phyloP scores from a whole-genome alignment of 441 rosid species.

The Gossypium aridum region DNA sequence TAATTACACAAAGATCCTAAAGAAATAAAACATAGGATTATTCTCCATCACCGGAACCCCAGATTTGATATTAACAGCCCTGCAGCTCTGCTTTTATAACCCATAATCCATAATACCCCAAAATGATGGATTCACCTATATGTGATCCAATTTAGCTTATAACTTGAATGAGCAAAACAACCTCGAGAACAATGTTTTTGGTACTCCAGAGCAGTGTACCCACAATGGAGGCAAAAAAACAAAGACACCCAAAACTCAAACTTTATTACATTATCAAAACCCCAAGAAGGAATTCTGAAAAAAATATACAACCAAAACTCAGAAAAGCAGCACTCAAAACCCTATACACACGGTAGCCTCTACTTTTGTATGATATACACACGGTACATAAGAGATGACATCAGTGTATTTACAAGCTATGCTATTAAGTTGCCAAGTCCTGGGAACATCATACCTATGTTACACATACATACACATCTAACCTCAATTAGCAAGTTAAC shows the following conservation, averaged over 20 bases:
- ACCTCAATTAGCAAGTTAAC: not conserved
- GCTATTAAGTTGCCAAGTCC: not conserved
- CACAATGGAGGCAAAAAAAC: not conserved
- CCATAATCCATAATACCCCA: no score
- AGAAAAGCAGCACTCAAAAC: constrained; percentile 14
- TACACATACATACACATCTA: not conserved
- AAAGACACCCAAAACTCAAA: not conserved
- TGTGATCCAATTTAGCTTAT: no score
- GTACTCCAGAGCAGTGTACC: not conserved
- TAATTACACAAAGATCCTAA: no score
- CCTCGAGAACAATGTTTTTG: not conserved
- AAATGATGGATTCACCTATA: no score
- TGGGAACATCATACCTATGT: not conserved
- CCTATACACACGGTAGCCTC: constrained; percentile 28
- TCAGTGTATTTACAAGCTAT: not conserved
- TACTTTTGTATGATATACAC: constrained; percentile 9
- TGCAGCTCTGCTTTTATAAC: no score
- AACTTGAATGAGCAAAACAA: no score
- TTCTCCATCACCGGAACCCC: no score
- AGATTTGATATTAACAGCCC: no score
- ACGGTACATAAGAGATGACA: not conserved
- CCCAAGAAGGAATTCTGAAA: not conserved
- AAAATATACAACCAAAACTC: not conserved
- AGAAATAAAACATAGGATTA: no score
- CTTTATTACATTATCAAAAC: constrained; percentile 2